A percentile compares a stretch with the other conserved stretches of the same genome.
Conservation (phyloP, 495 filamentous ascomycete species). For the Barbatosphaeria neglecta region DNA sequence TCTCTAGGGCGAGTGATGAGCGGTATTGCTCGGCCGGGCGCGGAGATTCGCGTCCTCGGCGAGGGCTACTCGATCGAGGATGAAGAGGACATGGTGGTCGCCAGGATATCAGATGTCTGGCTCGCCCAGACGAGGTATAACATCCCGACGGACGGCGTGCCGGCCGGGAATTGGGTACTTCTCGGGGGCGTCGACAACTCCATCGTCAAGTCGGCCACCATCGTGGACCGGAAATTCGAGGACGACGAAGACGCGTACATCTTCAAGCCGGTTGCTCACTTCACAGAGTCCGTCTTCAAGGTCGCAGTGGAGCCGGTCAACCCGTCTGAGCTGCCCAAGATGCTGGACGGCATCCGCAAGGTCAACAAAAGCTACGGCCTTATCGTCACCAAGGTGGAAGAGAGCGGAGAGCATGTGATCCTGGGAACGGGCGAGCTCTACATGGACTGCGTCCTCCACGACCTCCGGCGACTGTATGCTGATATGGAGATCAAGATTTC, state of each 20-base stretch:
- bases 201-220: slow-evolving; percentile 93
- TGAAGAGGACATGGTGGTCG: slow-evolving; percentile 90
- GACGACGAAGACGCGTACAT: slow-evolving; percentile 88
- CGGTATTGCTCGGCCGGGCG: slow-evolving; percentile 71
- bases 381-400: slow-evolving; percentile 92
- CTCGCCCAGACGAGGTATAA: slow-evolving; percentile 93
- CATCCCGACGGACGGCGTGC: slow-evolving; percentile 79
- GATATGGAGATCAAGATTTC: slow-evolving; percentile 99
- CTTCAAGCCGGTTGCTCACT: slow-evolving; percentile 84
- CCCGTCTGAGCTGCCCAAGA: slow-evolving; percentile 96
- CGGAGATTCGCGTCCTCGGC: slow-evolving; percentile 81
- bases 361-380: slow-evolving; percentile 97
- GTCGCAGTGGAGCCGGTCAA: slow-evolving; percentile 97
- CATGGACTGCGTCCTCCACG: slow-evolving; percentile 97
- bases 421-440: slow-evolving; percentile 93
- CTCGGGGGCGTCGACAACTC: slow-evolving; percentile 91
- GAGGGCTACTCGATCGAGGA: slow-evolving; percentile 95
- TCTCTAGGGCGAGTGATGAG: slow-evolving; percentile 89
- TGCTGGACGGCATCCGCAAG: slow-evolving; percentile 92
- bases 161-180: slow-evolving; percentile 91
- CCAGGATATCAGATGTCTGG: slow-evolving; percentile 82
- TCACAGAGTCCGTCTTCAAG: slow-evolving; percentile 96
- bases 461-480: slow-evolving; percentile 84
- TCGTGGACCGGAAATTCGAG: slow-evolving; percentile 70
- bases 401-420: slow-evolving; percentile 94